A percentile compares a stretch with the other conserved stretches of the same genome.
Conservation (phyloP, 495 filamentous ascomycete species). For the Podospora pseudopauciseta region DNA sequence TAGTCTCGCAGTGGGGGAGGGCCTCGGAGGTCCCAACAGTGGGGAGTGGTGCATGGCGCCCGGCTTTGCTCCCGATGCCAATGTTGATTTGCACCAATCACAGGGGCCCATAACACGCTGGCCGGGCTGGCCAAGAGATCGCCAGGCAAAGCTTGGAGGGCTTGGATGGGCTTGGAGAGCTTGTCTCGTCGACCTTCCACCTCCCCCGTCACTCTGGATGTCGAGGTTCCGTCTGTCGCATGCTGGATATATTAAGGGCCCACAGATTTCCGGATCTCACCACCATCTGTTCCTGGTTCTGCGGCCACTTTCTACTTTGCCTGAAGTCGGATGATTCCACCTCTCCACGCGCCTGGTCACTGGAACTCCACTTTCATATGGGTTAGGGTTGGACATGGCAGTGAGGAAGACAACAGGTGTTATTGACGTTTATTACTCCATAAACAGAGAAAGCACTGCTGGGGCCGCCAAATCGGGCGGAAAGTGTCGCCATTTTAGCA, state of each 20-base stretch:
- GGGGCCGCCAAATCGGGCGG: too few species aligned
- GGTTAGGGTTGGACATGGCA: neutral
- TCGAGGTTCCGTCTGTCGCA: neutral
- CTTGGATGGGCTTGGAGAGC: neutral
- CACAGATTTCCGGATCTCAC: neutral
- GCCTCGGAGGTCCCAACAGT: constrained; percentile 6
- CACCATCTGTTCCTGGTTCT: neutral
- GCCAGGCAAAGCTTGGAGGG: constrained; percentile 5
- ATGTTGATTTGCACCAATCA: constrained; percentile 13
- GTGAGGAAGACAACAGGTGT: neutral
- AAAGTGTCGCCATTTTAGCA: too few species aligned
- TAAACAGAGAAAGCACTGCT: too few species aligned
- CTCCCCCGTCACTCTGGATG: too few species aligned
- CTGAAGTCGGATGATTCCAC: neutral
- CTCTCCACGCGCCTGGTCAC: neutral
- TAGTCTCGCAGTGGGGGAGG: constrained; percentile 3
- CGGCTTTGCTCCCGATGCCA: constrained; percentile 14
- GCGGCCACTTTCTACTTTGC: constrained; percentile 1
- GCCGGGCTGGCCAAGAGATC: constrained; percentile 4
- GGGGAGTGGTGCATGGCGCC: neutral
- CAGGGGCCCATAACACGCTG: neutral
- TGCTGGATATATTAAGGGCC: neutral
- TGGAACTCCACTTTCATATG: neutral
- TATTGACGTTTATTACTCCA: neutral
- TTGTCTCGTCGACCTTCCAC: constrained; percentile 1